Evolutionary conservation across 345 rosid genomes (phyloP).

Genomic region (Eucalyptus victrix): DNA sequence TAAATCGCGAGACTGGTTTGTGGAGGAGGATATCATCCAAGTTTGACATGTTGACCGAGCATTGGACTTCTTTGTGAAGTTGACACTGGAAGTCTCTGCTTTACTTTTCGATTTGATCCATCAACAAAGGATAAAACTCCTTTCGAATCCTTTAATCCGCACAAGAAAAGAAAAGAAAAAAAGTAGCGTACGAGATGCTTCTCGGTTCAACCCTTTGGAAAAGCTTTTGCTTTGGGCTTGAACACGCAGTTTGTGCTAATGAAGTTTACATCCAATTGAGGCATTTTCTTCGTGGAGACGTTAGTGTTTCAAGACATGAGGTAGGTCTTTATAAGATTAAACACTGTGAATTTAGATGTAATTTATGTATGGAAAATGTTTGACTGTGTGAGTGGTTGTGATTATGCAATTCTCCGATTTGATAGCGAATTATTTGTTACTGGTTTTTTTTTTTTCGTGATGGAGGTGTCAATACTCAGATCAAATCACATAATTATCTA

Average conservation of each 20-base stretch:
- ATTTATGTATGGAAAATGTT: rapidly evolving
- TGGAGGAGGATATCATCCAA: neutral
- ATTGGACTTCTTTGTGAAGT: neutral
- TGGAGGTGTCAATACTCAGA: rapidly evolving
- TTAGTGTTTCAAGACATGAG: no score
- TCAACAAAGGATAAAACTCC: neutral
- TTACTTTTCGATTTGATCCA: neutral
- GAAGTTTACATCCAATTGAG: neutral
- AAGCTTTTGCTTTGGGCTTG: neutral
- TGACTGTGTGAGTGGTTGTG: rapidly evolving
- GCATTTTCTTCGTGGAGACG: neutral
- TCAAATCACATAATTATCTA: rapidly evolving
- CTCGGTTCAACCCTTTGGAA: neutral
- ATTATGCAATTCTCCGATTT: no score
- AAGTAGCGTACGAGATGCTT: neutral
- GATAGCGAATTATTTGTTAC: no score
- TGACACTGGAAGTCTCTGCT: neutral
- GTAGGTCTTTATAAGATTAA: no score
- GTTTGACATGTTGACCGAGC: neutral
- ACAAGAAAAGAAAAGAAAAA: neutral
- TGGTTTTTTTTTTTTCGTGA: rapidly evolving
- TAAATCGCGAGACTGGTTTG: neutral
- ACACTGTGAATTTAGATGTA: rapidly evolving
- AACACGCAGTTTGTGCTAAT: neutral
- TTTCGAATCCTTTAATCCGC: neutral